Evolutionary conservation across 805 yeast species (phyloP).

Genomic region (Cyberlindnera mycetangii): DNA sequence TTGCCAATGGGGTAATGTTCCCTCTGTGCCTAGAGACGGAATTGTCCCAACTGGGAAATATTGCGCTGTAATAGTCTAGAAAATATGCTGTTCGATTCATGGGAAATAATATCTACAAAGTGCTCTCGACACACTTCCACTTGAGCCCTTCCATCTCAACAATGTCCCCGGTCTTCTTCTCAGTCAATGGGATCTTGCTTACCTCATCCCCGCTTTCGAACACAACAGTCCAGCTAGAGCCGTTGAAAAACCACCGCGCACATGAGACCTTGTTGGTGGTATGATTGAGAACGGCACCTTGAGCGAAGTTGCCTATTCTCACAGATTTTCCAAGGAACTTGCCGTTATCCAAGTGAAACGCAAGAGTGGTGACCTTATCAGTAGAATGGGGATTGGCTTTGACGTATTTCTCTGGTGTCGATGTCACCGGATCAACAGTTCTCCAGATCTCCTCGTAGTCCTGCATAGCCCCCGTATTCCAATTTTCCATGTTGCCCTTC

Average conservation of each 20-base stretch:
- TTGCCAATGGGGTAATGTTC: too few relatives aligned
- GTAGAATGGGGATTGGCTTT: conserved; percentile 31
- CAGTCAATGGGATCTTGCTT: conserved; percentile 19
- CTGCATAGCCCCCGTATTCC: conserved; percentile 39
- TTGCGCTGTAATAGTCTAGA: too few relatives aligned
- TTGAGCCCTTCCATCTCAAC: conserved; percentile 10
- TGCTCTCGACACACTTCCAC: conserved; percentile 21
- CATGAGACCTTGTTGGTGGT: conserved; percentile 20
- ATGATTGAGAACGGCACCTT: conserved; percentile 40
- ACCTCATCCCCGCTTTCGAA: conserved; percentile 22
- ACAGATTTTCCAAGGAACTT: conserved; percentile 44
- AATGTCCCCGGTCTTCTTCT: conserved; percentile 14
- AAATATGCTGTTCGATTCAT: neutral
- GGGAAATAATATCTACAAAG: conserved; percentile 3
- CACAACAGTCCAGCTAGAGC: conserved; percentile 16
- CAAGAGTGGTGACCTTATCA: conserved; percentile 17
- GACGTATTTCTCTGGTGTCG: conserved; percentile 30
- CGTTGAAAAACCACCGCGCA: conserved; percentile 17
- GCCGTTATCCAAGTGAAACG: conserved; percentile 32
- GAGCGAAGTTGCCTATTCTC: conserved; percentile 48
- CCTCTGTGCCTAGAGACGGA: too few relatives aligned
- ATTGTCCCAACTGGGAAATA: too few relatives aligned
- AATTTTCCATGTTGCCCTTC: conserved; percentile 48
- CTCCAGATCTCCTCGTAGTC: conserved; percentile 56
- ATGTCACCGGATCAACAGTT: conserved; percentile 39